These are phyloP conservation scores for Boletellus deceptivus DNA, from an alignment of 1,284 basidiomycete species.

Conservation along the genomic window DNA sequence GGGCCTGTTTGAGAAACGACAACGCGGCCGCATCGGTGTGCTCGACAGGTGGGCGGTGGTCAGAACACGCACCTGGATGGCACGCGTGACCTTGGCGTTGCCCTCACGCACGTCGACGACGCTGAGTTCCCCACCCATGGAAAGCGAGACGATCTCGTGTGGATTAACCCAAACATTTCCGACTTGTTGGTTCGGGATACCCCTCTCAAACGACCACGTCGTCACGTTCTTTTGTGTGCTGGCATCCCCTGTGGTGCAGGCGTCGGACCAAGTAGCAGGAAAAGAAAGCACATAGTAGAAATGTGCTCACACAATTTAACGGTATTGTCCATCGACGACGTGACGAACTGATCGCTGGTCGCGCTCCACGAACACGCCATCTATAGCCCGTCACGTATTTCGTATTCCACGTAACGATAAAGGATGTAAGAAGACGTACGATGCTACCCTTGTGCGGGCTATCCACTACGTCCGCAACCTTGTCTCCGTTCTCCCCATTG, in stretches of 20 bases:
- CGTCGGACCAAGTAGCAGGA: background rate
- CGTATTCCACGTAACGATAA: background rate
- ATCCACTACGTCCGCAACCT: constrained; percentile 63
- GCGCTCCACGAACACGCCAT: constrained; percentile 78
- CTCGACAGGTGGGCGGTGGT: background rate
- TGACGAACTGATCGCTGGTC: constrained; percentile 72
- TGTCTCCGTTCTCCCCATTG: constrained; percentile 89
- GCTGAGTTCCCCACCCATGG: constrained; percentile 82
- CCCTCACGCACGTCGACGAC: constrained; percentile 74
- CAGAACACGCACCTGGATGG: constrained; percentile 53
- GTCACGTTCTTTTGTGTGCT: constrained; percentile 64
- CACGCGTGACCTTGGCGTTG: constrained; percentile 55
- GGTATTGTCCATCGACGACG: constrained; percentile 85
- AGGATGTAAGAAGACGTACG: constrained; percentile 46
- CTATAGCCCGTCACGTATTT: constrained; percentile 36
- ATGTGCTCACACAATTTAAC: constrained; percentile 78
- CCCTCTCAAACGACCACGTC: constrained; percentile 71
- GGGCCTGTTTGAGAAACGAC: constrained; percentile 48
- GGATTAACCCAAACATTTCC: constrained; percentile 81
- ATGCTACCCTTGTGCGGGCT: constrained; percentile 72
- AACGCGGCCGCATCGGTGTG: background rate
- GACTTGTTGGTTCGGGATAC: constrained; percentile 78
- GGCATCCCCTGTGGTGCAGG: constrained; percentile 65
- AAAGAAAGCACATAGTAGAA: background rate
- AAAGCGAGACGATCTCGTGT: constrained; percentile 78